phyloP scores from a whole-genome alignment of 345 rosid genomes.

The Gossypium turneri region DNA sequence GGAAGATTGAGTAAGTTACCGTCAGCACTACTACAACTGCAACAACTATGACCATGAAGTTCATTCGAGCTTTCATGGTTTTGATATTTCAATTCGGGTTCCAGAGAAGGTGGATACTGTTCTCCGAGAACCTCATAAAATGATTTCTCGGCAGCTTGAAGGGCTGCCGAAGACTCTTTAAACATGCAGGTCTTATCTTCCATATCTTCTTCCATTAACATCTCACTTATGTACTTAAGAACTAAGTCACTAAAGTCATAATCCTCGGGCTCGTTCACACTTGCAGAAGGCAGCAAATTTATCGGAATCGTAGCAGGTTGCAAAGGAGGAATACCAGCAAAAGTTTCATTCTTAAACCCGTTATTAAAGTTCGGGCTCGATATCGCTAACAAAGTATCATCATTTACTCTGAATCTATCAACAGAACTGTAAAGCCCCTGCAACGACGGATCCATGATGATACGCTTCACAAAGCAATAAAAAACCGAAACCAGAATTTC shows the following conservation, averaged over 20 bases:
- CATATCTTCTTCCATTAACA: conserved; percentile 67
- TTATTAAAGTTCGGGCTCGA: conserved; percentile 18
- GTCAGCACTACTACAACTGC: conserved; percentile 12
- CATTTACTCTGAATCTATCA: conserved; percentile 20
- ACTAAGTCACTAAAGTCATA: conserved; percentile 53
- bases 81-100: conserved; percentile 13
- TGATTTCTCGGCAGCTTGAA: conserved; percentile 59
- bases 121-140: conserved; percentile 59
- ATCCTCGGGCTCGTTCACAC: conserved; percentile 30
- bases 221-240: conserved; percentile 47
- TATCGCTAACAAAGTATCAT: conserved; percentile 18
- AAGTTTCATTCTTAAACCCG: conserved; percentile 16
- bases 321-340: conserved; percentile 17
- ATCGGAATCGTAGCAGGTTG: conserved; percentile 13
- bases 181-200: conserved; percentile 50
- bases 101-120: conserved; percentile 40
- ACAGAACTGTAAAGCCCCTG: conserved; percentile 28
- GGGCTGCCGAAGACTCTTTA: conserved; percentile 56
- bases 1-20: conserved; percentile 19
- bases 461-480: conserved; percentile 5
- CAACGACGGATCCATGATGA: conserved; percentile 39
- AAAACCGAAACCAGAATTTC: not conserved
- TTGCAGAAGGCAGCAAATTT: not conserved
- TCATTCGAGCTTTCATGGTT: conserved; percentile 20
- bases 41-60: conserved; percentile 13